Base-by-base conservation (phyloP, 176 grass and related monocot genomes). In the Puya raimondii region DNA sequence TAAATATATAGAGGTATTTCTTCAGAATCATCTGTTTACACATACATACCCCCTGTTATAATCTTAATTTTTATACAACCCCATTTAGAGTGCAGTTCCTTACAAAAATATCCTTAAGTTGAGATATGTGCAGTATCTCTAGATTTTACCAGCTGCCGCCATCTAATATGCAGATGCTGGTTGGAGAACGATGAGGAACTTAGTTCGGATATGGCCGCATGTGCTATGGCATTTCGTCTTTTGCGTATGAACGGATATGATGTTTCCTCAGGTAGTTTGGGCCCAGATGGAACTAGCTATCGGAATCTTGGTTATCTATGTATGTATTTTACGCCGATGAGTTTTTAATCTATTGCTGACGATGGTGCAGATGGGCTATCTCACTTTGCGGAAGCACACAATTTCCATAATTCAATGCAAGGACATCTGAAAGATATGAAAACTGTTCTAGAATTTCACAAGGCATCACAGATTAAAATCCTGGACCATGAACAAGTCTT, bases 211-310 rank as follows among this genome's bases (percentile, higher is more conserved):
- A 70, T 83, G 70, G 51, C 66, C 65, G 91, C 92, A 27, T 85
- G 75, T 54, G 85, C 80, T 22, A 86, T 96, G 81, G 83, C 88
- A 59, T 96, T 91, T 78, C 83, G 91, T 29, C 63, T 88, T 70
- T 56, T 96, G 64, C 61, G 88, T 56, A 82, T 86, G 75, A 82
- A 96, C 65, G 88, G 88, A 59, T 96, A 88, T 70, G 48, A 76
- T 66, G 77, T 96, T 67, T 91, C 88, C 16, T 84, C 92, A 80
- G 79, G 92, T 91, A 75, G 17, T 64, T 49, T 59, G 0, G 67
- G 18, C 11, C 1, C 10, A 3, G 15, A 50, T 17, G 64, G 33
- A 42, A 42, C 29, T 67, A 16, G 1, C 47, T 15, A 16, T 27
- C 1, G 9, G 23, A 67, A 42, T 61, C 16, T 0, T 29, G 7